Base-by-base conservation (phyloP, 2,329 filamentous ascomycete species). In the Ilyonectria destructans region DNA sequence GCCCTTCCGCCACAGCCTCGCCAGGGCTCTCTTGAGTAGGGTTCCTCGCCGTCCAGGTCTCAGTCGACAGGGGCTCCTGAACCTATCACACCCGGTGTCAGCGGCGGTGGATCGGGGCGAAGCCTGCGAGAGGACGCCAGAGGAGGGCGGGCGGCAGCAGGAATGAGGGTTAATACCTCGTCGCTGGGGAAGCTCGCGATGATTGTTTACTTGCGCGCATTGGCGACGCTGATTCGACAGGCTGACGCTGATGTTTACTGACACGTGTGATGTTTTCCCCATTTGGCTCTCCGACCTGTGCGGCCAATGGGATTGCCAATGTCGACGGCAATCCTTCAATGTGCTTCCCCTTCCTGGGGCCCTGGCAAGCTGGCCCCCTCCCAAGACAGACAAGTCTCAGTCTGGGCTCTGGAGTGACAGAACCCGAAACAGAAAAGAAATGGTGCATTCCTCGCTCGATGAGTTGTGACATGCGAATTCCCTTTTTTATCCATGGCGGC, bases 401-500 rank as follows among this genome's bases (percentile, higher is more conserved):
- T 26, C 4, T 5, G 5, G 26, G 6, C 31, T 43, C 15, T 43
- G 15, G 40, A 48, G 54, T 61, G 51, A 23, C 17, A 61, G 51
- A 35, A 26, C 48, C 35, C 58, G 54, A 21, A 21, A 59, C 23
- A 58, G 54, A 21, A 21, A 59, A 23, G 55, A 37, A 21, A 60
- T 52, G 40, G 46, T 62, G 54, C 61, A 65, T 65, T 31, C 59
- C 61, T 60, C 65, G 43, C 56, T n/a, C 43, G 31, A 19, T 51
- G 33, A 59, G 65, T 63, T 56, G 57, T 64, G 65, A 46, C 62
- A 70, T 62, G 67, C 65, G 57, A 35, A 71, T 68, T 67, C 40
- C 63, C 56, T 37, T 62, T 62, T 43, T 65, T 56, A 62, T 45
- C 62, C 58, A 69, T 69, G 59, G 49, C 26, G 58, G 54, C 67